Base-by-base conservation (phyloP, 805 yeast species). In the Blastobotrys robertii region DNA sequence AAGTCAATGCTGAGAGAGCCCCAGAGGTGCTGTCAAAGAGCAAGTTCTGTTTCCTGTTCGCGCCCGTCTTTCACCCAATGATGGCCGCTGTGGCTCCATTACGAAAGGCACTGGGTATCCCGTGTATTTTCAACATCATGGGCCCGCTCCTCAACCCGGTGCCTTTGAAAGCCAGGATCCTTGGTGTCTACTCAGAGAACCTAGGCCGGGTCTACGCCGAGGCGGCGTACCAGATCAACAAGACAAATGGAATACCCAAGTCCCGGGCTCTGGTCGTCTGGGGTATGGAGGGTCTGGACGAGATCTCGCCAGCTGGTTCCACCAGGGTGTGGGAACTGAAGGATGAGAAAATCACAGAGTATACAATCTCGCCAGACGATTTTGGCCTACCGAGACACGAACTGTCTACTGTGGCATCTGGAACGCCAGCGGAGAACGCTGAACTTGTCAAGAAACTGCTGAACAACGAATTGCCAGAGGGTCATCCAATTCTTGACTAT, bases 141-240 rank as follows among this genome's bases (percentile, higher is more conserved):
- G 99, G 99, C 0, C 99, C 99, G 1, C 65, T 92, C 47, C 68
- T 92, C 49, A 94, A 92, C 66, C 99, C 99, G 2, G 84, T 85
- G 7, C 87, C 87, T 1, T 66, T 77, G 15, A 72, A 73, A 48
- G 83, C 92, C 4, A 72, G 97, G 50, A 79, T 92, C 11, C 69
- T 92, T 37, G 99, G 99, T 36, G 98, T 92, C 1, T 86, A 84
- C 62, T 70, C 86, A 13, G 83, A 83, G 51, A 66, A 66, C 6
- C 63, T 92, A 49, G 99, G 97, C 3, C 76, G 72, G 47, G 80
- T 83, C 8, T 92, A 83, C 55, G 96, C 97, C 3, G 73, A 78
- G 52, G 86, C 95, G 1, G 84, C 87, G 1, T 67, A 77, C 7
- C 64, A 70, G 43, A 67, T 92, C 46, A 84, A 84, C 47, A 58